Base-by-base conservation (phyloP, 176 grass and related monocot species). In the Oryza coarctata region DNA sequence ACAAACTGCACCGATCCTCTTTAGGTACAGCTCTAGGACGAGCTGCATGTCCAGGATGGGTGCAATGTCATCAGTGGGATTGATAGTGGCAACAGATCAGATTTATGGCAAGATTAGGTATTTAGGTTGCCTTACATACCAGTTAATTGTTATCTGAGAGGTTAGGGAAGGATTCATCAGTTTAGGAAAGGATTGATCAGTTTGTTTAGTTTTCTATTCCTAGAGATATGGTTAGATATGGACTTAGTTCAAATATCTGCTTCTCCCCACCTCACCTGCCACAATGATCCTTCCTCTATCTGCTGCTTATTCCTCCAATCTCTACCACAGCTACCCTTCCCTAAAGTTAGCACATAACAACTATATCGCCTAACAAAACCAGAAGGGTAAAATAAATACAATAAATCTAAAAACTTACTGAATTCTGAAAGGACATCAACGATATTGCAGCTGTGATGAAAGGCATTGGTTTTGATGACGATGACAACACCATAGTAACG, bases 401-500 rank as follows among this genome's bases (percentile, higher is more conserved):
- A 75, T 23, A 61, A 72, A 44, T 63, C 52, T 32, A 75, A 44
- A 60, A 31, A 80, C 94, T 89, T 92, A 97, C 94, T 72, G 76
- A 52, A 86, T 86, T 90, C 25, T 71, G 82, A 62, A 64, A 74
- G 29, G 86, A 94, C 70, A 95, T 82, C 71, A 86, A 89, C 0
- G 82, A 88, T 70, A 89, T 86, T 78, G 81, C 76, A 87, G 89
- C 71, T 63, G 82, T 89, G 80, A 91, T 32, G 22, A 98, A 91
- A 67, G 92, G 89, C 79, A 98, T 89, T 68, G 92, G 92, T 83
- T 94, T 94, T 43, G 61, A 62, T 36, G 86, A 77, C 63, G 95
- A 88, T 60, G 95, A 94, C 30, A 98, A 86, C 82, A 95, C 65
- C 79, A 85, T 88, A 68, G 86, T 87, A 85, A 98, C 38, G n/a